Evolutionary conservation across 2,329 filamentous ascomycete species (phyloP).

Genomic region (Podosphaera xanthii): DNA sequence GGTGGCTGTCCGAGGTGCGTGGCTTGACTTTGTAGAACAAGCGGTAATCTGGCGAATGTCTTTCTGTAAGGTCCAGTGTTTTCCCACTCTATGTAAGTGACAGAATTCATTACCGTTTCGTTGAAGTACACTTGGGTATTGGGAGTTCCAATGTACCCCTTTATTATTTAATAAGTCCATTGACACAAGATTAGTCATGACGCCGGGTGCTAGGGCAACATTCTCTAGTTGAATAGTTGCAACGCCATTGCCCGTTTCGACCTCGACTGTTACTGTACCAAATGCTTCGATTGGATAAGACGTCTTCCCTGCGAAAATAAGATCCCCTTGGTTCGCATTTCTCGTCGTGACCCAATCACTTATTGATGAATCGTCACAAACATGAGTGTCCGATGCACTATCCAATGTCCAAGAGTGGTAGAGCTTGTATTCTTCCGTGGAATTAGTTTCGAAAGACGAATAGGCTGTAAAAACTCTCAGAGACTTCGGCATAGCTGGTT

Average conservation of each 20-base stretch:
- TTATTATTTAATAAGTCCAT: not conserved
- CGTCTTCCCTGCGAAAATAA: not conserved
- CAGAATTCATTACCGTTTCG: not conserved
- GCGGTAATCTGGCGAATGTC: too few relatives aligned
- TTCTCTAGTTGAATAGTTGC: not conserved
- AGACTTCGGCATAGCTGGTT: not conserved
- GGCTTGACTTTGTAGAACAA: too few relatives aligned
- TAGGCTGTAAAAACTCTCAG: not conserved
- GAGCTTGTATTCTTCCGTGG: not conserved
- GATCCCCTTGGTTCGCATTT: not conserved
- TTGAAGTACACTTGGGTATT: not conserved
- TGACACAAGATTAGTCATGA: not conserved
- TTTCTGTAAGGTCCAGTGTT: too few relatives aligned
- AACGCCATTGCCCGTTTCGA: not conserved
- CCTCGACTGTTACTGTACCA: not conserved
- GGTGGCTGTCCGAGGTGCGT: not conserved
- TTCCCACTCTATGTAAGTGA: too few relatives aligned
- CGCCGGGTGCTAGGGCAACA: not conserved
- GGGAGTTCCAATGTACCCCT: not conserved
- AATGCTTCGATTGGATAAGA: not conserved
- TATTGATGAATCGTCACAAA: not conserved
- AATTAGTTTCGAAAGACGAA: not conserved
- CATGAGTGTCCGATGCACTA: not conserved
- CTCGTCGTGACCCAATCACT: not conserved
- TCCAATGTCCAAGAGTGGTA: conserved; percentile 1